These are phyloP conservation scores for Cardamine resedifolia DNA, from an alignment of 345 rosid species.

Conservation along the genomic window DNA sequence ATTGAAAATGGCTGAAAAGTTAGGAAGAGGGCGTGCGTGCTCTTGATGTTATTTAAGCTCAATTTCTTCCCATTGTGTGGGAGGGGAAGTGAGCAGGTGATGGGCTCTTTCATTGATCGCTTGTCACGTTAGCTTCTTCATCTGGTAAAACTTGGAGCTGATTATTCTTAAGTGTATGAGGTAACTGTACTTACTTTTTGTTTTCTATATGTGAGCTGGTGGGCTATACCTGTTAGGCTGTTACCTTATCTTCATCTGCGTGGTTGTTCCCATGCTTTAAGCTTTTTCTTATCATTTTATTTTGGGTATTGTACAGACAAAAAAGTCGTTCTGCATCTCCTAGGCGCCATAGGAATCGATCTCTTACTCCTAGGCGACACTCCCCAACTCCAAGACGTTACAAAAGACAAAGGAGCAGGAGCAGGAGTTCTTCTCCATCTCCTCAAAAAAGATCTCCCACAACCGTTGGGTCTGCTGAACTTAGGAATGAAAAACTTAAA, in stretches of 20 bases:
- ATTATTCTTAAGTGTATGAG: conserved; percentile 77
- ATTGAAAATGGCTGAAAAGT: conserved; percentile 26
- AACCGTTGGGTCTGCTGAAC: conserved; percentile 63
- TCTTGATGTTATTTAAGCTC: conserved; percentile 41
- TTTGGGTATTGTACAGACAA: conserved; percentile 56
- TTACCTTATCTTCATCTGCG: conserved; percentile 33
- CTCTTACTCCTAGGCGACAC: conserved; percentile 72
- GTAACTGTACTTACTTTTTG: conserved; percentile 74
- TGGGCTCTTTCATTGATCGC: conserved; percentile 74
- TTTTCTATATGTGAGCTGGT: conserved; percentile 41
- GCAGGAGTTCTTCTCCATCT: conserved; percentile 74
- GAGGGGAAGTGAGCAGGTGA: conserved; percentile 84
- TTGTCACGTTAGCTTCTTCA: conserved; percentile 84
- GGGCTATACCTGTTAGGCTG: conserved; percentile 41
- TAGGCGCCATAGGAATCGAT: conserved; percentile 58
- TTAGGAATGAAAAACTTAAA: conserved; percentile 61
- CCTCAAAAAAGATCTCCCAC: conserved; percentile 61
- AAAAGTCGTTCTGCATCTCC: conserved; percentile 86
- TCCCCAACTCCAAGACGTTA: conserved; percentile 70
- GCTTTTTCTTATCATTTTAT: conserved; percentile 45
- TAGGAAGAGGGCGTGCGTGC: conserved; percentile 41
- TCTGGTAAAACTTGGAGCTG: conserved; percentile 95
- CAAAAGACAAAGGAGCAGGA: conserved; percentile 60
- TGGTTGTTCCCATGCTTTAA: conserved; percentile 28
- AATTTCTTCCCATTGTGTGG: conserved; percentile 50